Percentiles rank a stretch among this genome's conserved stretches.
phyloP scores from a whole-genome alignment of 192 early-diverging fungal species.

The Backusella liffmaniae region DNA sequence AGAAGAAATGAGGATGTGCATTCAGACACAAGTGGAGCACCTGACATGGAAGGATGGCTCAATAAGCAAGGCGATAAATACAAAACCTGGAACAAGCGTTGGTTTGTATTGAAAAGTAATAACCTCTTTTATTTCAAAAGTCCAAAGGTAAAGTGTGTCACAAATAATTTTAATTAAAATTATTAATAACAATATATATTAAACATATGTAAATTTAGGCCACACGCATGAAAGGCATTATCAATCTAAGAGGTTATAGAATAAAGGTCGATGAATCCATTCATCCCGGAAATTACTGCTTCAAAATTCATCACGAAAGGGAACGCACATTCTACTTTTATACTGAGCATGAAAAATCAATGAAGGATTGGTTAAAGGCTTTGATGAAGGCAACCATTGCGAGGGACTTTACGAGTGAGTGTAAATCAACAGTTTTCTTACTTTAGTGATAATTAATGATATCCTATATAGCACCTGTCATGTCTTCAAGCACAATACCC shows the following conservation, averaged over 20 bases:
- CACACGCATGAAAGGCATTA: conserved; percentile 49
- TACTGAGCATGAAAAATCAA: conserved; percentile 47
- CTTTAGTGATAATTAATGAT: conserved; percentile 4
- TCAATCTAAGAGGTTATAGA: conserved; percentile 55
- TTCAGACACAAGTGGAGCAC: not conserved
- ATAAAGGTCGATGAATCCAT: conserved; percentile 56
- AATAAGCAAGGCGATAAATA: conserved; percentile 59
- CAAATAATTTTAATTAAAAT: not conserved
- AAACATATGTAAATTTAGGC: conserved; percentile 3
- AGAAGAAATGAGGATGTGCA: not conserved
- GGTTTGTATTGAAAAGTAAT: conserved; percentile 55
- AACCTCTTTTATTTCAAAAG: conserved; percentile 57
- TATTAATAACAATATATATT: not conserved
- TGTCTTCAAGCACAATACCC: conserved; percentile 57
- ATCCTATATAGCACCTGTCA: conserved; percentile 48
- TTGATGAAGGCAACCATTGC: conserved; percentile 63
- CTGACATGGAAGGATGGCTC: conserved; percentile 56
- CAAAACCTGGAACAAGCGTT: conserved; percentile 56
- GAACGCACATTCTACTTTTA: conserved; percentile 57
- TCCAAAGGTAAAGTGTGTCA: conserved; percentile 24
- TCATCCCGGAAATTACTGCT: conserved; percentile 57
- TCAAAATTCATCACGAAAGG: conserved; percentile 54
- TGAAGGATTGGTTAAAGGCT: conserved; percentile 57
- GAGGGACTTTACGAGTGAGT: conserved; percentile 39
- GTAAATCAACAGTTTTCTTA: not conserved